Base-by-base conservation (phyloP, 352 stramenopile species). In the Globisporangium nunn region DNA sequence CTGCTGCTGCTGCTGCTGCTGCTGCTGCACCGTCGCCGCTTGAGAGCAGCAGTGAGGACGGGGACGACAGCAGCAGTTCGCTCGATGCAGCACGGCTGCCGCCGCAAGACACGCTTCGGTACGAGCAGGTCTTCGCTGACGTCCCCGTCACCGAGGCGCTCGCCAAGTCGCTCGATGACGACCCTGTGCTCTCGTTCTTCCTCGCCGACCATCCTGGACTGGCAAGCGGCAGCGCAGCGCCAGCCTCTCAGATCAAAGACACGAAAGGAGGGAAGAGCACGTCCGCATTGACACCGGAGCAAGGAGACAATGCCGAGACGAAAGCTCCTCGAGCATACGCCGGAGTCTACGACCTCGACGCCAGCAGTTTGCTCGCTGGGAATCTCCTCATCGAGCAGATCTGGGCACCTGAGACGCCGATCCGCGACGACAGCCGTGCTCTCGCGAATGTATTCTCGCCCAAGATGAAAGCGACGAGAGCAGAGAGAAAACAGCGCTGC, bases 101-200 rank as follows among this genome's bases (percentile, higher is more conserved):
- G 15, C 49, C 49, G 6, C 31, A 28, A 8, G 56, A 62, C 35
- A 37, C 62, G 11, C 66, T 69, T 43, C 75, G 75, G 29, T 88
- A 75, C 46, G 74, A 88, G 37, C 74, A 81, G 1, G 65, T 56
- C 17, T 71, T 85, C 35, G 8, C 54, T 0, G 75, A 89, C 33
- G 31, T 91, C 0, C 47, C 64, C 2, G 52, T 88, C 45, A 76
- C 69, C 0, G 81, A 89, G 52, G 61, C 67, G 1, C 72, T 89
- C 30, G 75, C 68, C 0, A 58, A 23, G 2, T 51, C 70, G 6
- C 59, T 91, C 0, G 71, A 91, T 51, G 65, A 78, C 23, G 78
- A 91, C 50, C 78, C 81, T 3, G 64, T 85, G 33, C 58, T 91
- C 14, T 72, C 69, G 0, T 80, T 91, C 44, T 85, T 91, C 29